A percentile compares a stretch with the other conserved stretches of the same genome.
Conservation (phyloP, 495 filamentous ascomycete species). For the Echria macrotheca region DNA sequence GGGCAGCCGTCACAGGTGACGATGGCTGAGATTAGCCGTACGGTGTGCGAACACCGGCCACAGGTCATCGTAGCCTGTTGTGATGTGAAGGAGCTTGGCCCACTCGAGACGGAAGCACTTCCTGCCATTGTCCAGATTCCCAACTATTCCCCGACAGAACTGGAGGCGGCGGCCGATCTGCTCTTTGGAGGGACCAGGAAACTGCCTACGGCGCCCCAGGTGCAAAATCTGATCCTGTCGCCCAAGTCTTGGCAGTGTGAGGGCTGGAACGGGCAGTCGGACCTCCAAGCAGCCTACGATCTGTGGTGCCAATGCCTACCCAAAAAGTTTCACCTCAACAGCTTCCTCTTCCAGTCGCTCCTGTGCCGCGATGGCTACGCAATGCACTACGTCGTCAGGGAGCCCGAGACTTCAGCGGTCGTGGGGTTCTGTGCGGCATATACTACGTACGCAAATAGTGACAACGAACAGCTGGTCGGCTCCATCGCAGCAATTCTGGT, state of each 20-base stretch:
- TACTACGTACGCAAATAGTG: conserved; percentile 49
- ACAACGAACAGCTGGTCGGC: conserved; percentile 49
- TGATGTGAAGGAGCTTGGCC: conserved; percentile 29
- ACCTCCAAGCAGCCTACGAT: conserved; percentile 37
- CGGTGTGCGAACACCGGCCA: conserved; percentile 43
- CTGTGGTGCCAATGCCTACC: conserved; percentile 49
- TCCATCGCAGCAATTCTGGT: conserved; percentile 57
- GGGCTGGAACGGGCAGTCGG: conserved; percentile 39
- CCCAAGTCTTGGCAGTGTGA: conserved; percentile 44
- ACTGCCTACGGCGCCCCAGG: conserved; percentile 10
- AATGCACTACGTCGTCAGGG: conserved; percentile 57
- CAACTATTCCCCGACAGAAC: conserved; percentile 43
- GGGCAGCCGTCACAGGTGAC: conserved; percentile 38
- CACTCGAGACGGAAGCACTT: conserved; percentile 36
- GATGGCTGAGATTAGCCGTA: conserved; percentile 37
- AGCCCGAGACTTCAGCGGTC: conserved; percentile 42
- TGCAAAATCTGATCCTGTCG: conserved; percentile 35
- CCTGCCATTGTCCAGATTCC: conserved; percentile 43
- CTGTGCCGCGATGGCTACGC: conserved; percentile 56
- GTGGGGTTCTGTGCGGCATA: conserved; percentile 59
- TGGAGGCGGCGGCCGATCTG: conserved; percentile 51
- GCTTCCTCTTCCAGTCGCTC: conserved; percentile 43
- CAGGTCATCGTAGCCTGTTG: conserved; percentile 48
- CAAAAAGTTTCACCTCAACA: conserved; percentile 38
- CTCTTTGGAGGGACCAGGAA: conserved; percentile 41